phyloP scores from a whole-genome alignment of 2,329 filamentous ascomycete species.

The Fusarium sp. region DNA sequence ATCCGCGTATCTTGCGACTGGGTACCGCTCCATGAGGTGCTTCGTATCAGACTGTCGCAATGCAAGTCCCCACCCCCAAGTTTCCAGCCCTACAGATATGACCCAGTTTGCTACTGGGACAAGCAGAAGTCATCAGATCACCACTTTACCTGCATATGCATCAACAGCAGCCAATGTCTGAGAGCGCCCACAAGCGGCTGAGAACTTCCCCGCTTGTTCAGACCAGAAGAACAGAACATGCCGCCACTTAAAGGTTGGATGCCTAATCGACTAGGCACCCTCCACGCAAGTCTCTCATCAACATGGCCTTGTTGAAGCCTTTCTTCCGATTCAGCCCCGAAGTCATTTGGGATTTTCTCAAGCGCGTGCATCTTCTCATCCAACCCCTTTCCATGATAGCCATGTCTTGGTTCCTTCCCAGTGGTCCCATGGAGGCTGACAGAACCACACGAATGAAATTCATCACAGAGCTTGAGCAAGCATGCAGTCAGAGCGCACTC shows the following conservation, averaged over 20 bases:
- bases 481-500: not conserved
- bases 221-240: not conserved
- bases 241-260: not conserved
- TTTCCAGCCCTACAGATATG: not conserved
- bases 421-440: not conserved
- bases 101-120: not conserved
- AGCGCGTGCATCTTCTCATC: not conserved
- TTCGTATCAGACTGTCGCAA: not conserved
- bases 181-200: not conserved
- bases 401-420: not conserved
- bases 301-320: not conserved
- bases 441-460: not conserved
- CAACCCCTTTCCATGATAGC: not conserved
- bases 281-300: not conserved
- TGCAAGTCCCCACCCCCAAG: not conserved
- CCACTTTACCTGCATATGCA: slow-evolving; percentile 15
- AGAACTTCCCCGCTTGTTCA: not conserved
- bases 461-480: not conserved
- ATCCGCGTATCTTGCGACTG: not conserved
- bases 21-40: not conserved
- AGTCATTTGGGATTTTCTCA: not conserved
- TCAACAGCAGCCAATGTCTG: not conserved
- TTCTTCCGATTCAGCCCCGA: not conserved
- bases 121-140: not conserved
- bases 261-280: not conserved